A percentile compares a stretch with the other conserved stretches of the same genome.
Evolutionary conservation across 176 grass and related monocot species (phyloP).

Genomic region (Otatea glauca): DNA sequence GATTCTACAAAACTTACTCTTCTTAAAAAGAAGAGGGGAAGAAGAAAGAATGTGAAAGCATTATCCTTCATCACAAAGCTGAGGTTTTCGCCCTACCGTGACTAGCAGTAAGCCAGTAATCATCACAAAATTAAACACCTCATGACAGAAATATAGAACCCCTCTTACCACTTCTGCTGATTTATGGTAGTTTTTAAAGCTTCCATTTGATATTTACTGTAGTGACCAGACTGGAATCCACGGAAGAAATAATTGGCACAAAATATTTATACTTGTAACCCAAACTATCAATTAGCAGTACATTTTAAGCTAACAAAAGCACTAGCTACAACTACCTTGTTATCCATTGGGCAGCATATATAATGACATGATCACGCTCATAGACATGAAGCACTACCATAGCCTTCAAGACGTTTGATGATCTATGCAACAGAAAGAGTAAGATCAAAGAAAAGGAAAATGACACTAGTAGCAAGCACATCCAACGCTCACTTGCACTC

Average conservation of each 20-base stretch:
- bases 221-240: background rate
- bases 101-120: background rate
- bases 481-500: slow-evolving; percentile 41
- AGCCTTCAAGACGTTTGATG: background rate
- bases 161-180: background rate
- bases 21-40: too few relatives aligned
- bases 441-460: background rate
- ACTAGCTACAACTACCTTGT: background rate
- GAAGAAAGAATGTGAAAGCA: background rate
- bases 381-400: background rate
- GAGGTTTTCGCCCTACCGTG: background rate
- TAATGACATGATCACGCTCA: slow-evolving; percentile 24
- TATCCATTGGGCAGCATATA: background rate
- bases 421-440: background rate
- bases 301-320: background rate
- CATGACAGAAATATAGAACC: background rate
- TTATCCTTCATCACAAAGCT: background rate
- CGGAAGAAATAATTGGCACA: background rate
- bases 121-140: background rate
- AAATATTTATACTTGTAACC: background rate
- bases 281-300: background rate
- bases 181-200: background rate
- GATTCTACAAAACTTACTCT: too few relatives aligned
- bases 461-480: background rate
- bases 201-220: background rate